Evolutionary conservation across 2,329 filamentous ascomycete genomes (phyloP), one percentile per base, ranked within the genome.

Genomic region (Aspergillus hortae): DNA sequence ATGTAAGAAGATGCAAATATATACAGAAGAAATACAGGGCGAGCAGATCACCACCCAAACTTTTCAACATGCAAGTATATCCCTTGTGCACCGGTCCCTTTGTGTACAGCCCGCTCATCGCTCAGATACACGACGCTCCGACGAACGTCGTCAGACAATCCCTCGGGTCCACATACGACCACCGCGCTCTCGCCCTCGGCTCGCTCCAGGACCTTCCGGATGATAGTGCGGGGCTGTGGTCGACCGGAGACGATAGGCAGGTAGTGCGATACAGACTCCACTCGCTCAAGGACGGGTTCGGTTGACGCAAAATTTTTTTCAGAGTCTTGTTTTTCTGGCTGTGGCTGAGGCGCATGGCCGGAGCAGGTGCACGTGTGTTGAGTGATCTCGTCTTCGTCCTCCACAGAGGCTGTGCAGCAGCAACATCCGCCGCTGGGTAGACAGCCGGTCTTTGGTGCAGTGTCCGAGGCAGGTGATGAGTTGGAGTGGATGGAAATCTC

Each of bases 91-190:
- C 83, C 83, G 0, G 81, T 86, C 2, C 84, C 84, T 65, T 87
- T 87, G 59, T 86, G 83, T 41, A 87, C 82, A 3, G 82, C 84
- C 27, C 84, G 73, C 66, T 87, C 84, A 64, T 88, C 83, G 57
- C 81, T 84, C 40, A 87, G 59, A 7, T 63, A 72, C 3, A 81
- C 81, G 1, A 82, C 81, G 50, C 73, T 77, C 12, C 73, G 76
- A 51, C 83, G 75, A 4, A 83, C 79, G 55, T 80, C 75, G n/a
- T 77, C 74, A 3, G 80, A 77, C 44, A 87, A 62, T 0, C 80
- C 77, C 1, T 68, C 64, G 0, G 82, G 82, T 12, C 84, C 84
- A 60, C 85, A 87, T 0, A 82, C 83, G 2, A 85, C 78, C 0
- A 87, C 80, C 0, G 80, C 83, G 30, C 77, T 84, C 67, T 88